Evolutionary conservation across 345 rosid genomes (phyloP), one percentile per base, ranked within the genome.

Genomic region (Populus ilicifolia): DNA sequence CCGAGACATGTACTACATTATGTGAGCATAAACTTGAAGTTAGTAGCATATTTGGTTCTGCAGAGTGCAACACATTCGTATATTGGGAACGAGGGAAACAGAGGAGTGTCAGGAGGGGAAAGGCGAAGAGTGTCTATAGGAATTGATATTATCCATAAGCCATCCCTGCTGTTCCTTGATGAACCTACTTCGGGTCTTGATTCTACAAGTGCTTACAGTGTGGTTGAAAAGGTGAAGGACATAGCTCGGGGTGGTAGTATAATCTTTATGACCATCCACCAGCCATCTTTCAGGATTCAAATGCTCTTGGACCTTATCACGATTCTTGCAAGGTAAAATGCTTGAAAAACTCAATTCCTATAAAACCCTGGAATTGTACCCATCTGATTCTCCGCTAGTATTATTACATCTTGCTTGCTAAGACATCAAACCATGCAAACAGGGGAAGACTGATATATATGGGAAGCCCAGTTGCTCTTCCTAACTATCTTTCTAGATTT

Each of bases 121-220:
- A 72, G 91, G 25, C 78, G 95, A 48, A 86, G 98, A 78, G 97
- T 94, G 35, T 91, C 94, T 0, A 91, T 94, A 4, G 97, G 97
- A 61, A 89, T 86, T 18, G 97, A 93, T 70, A 94, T 94, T 16
- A 91, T 94, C 74, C 98, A 94, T 39, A 91, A 91, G 74, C 97
- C 97, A 21, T 82, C 92, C 0, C 65, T 94, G 79, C 75, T 94
- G 80, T 94, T 94, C 73, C 97, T 94, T 0, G 97, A 94, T 39
- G 97, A 94, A 79, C 97, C 98, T 41, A 94, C 98, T 29, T 93
- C 97, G 10, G 97, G 97, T 59, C 88, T 93, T 46, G 98, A 94
- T 83, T 94, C 98, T 27, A 88, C 93, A 0, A 89, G 92, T 64
- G 97, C 97, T 39, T 89, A 84, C 78, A 90, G 92, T 79, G 98